A percentile compares a stretch with the other conserved stretches of the same genome.
These are phyloP conservation scores for Arxiozyma heterogenica DNA, from an alignment of 1,139 yeast genomes.

Conservation along the genomic window DNA sequence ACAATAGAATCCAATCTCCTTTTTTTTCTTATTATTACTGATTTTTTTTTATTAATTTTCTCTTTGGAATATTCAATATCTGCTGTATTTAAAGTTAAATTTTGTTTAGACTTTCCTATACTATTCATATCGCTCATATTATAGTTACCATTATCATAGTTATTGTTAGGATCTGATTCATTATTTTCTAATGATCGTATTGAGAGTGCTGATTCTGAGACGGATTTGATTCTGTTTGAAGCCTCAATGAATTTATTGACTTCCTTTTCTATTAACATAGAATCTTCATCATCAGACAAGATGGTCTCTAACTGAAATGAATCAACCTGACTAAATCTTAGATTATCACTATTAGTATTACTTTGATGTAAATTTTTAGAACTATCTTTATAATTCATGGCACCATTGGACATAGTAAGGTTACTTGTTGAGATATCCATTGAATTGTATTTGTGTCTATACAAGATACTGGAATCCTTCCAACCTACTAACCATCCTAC, in stretches of 20 bases:
- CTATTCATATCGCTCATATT: not conserved
- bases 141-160: not conserved
- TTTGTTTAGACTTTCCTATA: not conserved
- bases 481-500: conserved; percentile 70
- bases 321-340: not conserved
- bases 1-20: conserved; percentile 26
- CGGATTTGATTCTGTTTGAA: not conserved
- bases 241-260: conserved; percentile 8
- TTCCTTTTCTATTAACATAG: conserved; percentile 21
- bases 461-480: conserved; percentile 39
- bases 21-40: conserved; percentile 9
- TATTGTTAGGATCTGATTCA: not conserved
- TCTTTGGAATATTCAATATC: not conserved
- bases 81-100: not conserved
- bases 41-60: not conserved
- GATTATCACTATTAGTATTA: not conserved
- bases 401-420: not conserved
- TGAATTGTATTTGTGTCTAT: conserved; percentile 23
- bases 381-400: not conserved
- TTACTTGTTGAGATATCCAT: not conserved
- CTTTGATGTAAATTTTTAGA: not conserved
- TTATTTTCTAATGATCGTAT: not conserved
- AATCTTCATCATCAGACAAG: conserved; percentile 30
- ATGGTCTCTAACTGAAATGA: conserved; percentile 12
- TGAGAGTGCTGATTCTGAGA: not conserved